phyloP scores from a whole-genome alignment of 306 rosid species.

The Gleditsia sinensis region DNA sequence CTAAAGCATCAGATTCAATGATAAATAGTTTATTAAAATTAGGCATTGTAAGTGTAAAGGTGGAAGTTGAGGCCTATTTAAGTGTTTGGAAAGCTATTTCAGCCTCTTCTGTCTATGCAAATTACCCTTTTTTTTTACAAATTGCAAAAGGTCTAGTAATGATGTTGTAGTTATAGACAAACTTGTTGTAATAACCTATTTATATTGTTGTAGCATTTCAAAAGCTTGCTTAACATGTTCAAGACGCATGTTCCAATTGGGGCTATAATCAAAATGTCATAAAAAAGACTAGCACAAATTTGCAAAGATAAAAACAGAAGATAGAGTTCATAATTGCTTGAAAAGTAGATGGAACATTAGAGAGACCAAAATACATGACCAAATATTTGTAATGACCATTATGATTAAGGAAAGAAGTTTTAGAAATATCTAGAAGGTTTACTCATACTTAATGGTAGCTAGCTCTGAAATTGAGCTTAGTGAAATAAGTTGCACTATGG shows the following conservation, averaged over 20 bases:
- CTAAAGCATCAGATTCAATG: not conserved
- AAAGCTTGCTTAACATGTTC: too few relatives aligned
- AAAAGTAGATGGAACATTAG: too few relatives aligned
- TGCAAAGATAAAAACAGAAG: too few relatives aligned
- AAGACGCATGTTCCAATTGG: too few relatives aligned
- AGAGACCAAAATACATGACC: not conserved
- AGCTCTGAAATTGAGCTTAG: not conserved
- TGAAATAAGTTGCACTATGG: not conserved
- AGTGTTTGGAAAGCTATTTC: not conserved
- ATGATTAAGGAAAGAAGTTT: not conserved
- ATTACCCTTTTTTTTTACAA: not conserved
- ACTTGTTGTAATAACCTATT: conserved; percentile 7
- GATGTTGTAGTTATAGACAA: not conserved
- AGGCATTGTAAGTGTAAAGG: not conserved
- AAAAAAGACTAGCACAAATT: too few relatives aligned
- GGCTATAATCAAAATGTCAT: too few relatives aligned
- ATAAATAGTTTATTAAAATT: not conserved
- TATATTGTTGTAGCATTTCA: too few relatives aligned
- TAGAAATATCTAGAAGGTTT: not conserved
- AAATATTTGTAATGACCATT: conserved; percentile 1
- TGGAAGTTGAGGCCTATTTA: accelerated
- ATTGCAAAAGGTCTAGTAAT: not conserved
- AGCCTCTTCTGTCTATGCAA: not conserved
- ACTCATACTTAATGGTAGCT: conserved; percentile 10
- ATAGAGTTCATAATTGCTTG: too few relatives aligned